Evolutionary conservation across 2,329 filamentous ascomycete species (phyloP).

Genomic region (Penicillium sp.): DNA sequence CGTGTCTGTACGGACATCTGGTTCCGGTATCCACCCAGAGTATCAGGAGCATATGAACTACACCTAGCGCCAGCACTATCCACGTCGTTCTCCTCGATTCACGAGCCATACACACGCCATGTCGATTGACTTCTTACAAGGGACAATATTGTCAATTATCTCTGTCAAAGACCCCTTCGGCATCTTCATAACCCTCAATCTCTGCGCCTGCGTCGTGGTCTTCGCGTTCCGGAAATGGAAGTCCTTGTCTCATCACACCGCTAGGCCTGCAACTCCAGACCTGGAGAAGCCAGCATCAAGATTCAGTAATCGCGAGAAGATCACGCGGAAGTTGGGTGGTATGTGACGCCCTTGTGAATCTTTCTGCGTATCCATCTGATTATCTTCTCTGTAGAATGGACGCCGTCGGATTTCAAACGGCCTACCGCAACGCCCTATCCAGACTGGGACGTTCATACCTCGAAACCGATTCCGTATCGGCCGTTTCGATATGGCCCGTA

Average conservation of each 20-base stretch:
- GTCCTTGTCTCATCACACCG: constrained; percentile 1
- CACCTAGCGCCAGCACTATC: neutral
- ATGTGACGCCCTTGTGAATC: constrained; percentile 11
- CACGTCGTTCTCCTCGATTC: neutral
- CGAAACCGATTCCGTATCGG: constrained; percentile 73
- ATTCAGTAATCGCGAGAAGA: constrained; percentile 27
- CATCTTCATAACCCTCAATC: constrained; percentile 18
- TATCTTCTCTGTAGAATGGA: constrained; percentile 51
- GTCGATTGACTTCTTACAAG: constrained; percentile 2
- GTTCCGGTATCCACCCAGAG: neutral
- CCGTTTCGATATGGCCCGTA: constrained; percentile 74
- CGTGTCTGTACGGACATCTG: neutral
- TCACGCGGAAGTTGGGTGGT: constrained; percentile 52
- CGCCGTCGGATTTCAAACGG: constrained; percentile 58
- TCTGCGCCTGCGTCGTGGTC: constrained; percentile 34
- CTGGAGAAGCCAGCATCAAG: constrained; percentile 46
- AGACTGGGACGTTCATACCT: constrained; percentile 67
- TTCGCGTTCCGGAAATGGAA: constrained; percentile 32
- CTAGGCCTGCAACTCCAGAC: constrained; percentile 40
- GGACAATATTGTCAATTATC: neutral
- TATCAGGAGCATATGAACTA: constrained; percentile 1
- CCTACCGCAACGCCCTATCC: constrained; percentile 64
- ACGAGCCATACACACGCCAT: neutral
- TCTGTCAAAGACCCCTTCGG: constrained; percentile 20
- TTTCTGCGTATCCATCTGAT: neutral